Base-by-base conservation (phyloP, 805 yeast species). In the Yamadazyma phyllophila region DNA sequence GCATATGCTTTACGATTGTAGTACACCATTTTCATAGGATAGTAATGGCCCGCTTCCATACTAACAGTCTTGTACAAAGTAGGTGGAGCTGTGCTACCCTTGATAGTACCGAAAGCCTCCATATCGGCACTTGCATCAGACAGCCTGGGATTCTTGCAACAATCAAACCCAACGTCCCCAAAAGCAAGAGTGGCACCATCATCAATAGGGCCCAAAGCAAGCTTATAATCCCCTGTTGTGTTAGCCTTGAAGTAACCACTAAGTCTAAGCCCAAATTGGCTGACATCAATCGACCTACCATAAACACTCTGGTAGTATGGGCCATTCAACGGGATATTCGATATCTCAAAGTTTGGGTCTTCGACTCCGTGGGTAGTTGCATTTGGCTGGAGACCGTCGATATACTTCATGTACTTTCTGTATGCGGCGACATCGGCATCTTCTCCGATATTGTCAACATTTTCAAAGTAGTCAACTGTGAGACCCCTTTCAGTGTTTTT, bases 301-400 rank as follows among this genome's bases (percentile, higher is more conserved):
- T 45, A 45, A 20, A 58, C 39, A 41, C 67, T 59, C 48, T 72
- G 76, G 9, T 73, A 70, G 46, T 27, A n/a, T n/a, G n/a, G n/a
- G n/a, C n/a, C n/a, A n/a, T n/a, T n/a, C n/a, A n/a, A n/a, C n/a
- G n/a, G n/a, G n/a, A n/a, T n/a, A n/a, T n/a, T n/a, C n/a, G n/a
- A n/a, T n/a, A n/a, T n/a, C n/a, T n/a, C n/a, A n/a, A n/a, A n/a
- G n/a, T n/a, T n/a, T n/a, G n/a, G n/a, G n/a, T n/a, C n/a, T n/a
- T n/a, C n/a, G n/a, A n/a, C n/a, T n/a, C n/a, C n/a, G n/a, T n/a
- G n/a, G n/a, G n/a, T n/a, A n/a, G n/a, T n/a, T n/a, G n/a, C n/a
- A n/a, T n/a, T n/a, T n/a, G n/a, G n/a, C n/a, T n/a, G n/a, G n/a
- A n/a, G n/a, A n/a, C n/a, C n/a, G n/a, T n/a, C n/a, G n/a, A n/a